These are phyloP conservation scores for Rhodamnia argentea DNA, from an alignment of 345 rosid species.

Conservation along the genomic window DNA sequence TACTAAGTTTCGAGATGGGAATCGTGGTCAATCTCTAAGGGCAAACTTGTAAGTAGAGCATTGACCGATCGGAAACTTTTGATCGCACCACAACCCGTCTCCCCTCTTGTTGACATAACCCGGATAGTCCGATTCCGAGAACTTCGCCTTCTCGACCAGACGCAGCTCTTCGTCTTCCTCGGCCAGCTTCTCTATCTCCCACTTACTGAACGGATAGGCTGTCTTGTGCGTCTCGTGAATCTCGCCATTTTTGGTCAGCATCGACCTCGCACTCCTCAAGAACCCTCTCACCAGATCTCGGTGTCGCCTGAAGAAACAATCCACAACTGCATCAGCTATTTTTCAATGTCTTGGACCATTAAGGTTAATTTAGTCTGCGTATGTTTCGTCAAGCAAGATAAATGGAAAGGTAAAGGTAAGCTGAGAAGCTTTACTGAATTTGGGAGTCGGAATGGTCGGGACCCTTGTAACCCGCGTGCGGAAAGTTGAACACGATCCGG, in stretches of 20 bases:
- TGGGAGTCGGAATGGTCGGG: background rate
- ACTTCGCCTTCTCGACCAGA: background rate
- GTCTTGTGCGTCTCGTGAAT: conserved; percentile 45
- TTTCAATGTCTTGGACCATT: background rate
- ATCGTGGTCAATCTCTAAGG: background rate
- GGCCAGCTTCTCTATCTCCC: conserved; percentile 30
- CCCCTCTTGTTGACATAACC: conserved; percentile 47
- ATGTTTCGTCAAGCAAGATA: background rate
- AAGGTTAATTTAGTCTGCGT: background rate
- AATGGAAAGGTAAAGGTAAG: background rate
- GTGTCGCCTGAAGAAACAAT: conserved; percentile 14
- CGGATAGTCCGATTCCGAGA: conserved; percentile 9
- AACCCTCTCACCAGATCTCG: conserved; percentile 29
- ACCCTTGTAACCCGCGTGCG: conserved; percentile 3
- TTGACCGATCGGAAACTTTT: conserved; percentile 23
- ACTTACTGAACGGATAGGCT: conserved; percentile 23
- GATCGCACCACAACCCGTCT: conserved; percentile 9
- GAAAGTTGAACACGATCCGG: conserved; percentile 22
- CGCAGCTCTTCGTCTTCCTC: conserved; percentile 3
- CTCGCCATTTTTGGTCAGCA: conserved; percentile 33
- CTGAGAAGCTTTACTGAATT: background rate
- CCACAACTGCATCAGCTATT: background rate
- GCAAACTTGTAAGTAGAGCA: conserved; percentile 28
- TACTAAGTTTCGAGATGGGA: background rate
- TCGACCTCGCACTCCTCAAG: conserved; percentile 24